These are phyloP conservation scores for Aegilops umbellulata DNA, from an alignment of 176 grass and related monocot species.

Conservation along the genomic window DNA sequence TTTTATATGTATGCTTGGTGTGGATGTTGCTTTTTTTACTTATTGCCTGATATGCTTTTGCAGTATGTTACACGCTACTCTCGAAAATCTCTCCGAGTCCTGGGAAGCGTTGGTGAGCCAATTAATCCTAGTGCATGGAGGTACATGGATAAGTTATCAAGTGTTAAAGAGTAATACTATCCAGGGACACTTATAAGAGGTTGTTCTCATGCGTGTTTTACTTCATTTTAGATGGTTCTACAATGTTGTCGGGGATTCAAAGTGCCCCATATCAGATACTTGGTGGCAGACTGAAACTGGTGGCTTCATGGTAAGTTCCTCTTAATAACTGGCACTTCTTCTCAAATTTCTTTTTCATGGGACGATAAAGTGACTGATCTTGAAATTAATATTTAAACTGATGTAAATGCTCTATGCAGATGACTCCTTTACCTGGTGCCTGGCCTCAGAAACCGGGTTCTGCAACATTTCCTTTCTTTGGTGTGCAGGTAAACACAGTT, in stretches of 20 bases:
- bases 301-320: constrained; percentile 76
- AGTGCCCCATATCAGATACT: constrained; percentile 91
- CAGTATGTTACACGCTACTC: constrained; percentile 81
- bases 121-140: constrained; percentile 99
- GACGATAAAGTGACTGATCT: neutral
- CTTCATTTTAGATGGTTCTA: constrained; percentile 81
- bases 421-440: constrained; percentile 73
- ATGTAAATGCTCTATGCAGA: constrained; percentile 45
- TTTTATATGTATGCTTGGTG: neutral
- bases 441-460: constrained; percentile 88
- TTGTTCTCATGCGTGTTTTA: constrained; percentile 26
- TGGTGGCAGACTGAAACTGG: constrained; percentile 99
- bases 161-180: constrained; percentile 9
- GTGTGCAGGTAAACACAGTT: constrained; percentile 67
- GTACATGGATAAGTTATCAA: constrained; percentile 34
- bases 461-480: constrained; percentile 85
- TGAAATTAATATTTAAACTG: neutral
- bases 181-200: constrained; percentile 27
- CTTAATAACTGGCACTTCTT: constrained; percentile 1
- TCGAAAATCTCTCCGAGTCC: constrained; percentile 87
- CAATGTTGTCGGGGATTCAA: constrained; percentile 83
- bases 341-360: constrained; percentile 14
- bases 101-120: constrained; percentile 94
- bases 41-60: constrained; percentile 41
- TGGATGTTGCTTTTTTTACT: constrained; percentile 6